Evolutionary conservation across 2,329 filamentous ascomycete species (phyloP).

Genomic region (Fusarium lateritium): DNA sequence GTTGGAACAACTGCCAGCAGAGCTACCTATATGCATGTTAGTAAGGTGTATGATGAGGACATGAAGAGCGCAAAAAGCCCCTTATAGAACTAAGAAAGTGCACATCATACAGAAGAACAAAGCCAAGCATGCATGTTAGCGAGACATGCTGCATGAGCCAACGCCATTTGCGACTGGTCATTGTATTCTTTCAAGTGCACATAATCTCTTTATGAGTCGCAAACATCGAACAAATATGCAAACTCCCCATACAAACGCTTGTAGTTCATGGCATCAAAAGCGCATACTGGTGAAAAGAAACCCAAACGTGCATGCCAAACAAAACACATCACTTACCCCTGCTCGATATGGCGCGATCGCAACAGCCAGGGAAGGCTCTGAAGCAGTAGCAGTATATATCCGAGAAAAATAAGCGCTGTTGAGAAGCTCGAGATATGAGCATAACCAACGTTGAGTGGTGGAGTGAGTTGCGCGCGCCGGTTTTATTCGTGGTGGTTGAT

Average conservation of each 20-base stretch:
- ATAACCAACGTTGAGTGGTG: slow-evolving; percentile 12
- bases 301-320: slow-evolving; percentile 4
- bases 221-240: background rate
- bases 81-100: background rate
- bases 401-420: background rate
- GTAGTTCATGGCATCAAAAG: background rate
- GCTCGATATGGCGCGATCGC: slow-evolving; percentile 40
- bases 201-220: slow-evolving; percentile 1
- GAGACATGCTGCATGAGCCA: slow-evolving; percentile 12
- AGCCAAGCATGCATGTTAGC: slow-evolving; percentile 13
- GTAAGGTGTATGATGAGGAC: background rate
- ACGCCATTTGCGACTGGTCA: background rate
- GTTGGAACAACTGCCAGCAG: background rate
- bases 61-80: background rate
- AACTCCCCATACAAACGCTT: background rate
- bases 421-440: background rate
- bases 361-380: slow-evolving; percentile 9
- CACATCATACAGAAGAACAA: background rate
- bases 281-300: background rate
- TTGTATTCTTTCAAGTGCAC: slow-evolving; percentile 11
- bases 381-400: slow-evolving; percentile 9
- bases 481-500: slow-evolving; percentile 13
- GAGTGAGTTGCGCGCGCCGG: slow-evolving; percentile 26
- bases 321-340: slow-evolving; percentile 37
- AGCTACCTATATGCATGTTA: slow-evolving; percentile 20